phyloP scores from a whole-genome alignment of 1,284 basidiomycete genomes.

The Pascua sp. region DNA sequence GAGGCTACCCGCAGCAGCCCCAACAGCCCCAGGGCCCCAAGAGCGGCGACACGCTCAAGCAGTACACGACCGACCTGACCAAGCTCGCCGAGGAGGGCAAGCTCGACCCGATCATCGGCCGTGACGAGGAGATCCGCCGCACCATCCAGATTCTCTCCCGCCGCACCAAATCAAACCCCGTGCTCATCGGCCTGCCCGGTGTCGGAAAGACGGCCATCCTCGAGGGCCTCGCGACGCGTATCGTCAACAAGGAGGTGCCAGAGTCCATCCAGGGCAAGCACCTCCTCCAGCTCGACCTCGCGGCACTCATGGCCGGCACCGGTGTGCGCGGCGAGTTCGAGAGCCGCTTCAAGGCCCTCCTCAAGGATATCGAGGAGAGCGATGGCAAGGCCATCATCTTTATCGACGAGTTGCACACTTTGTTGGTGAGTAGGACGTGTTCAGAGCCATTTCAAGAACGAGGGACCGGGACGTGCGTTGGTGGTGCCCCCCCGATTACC shows the following conservation, averaged over 20 bases:
- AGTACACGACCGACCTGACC: slow-evolving; percentile 81
- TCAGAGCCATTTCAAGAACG: no score
- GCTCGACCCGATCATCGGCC: slow-evolving; percentile 82
- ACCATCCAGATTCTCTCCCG: slow-evolving; percentile 76
- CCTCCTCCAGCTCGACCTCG: slow-evolving; percentile 75
- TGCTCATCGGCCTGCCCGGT: slow-evolving; percentile 62
- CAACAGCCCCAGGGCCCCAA: slow-evolving; percentile 38
- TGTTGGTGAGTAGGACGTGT: slow-evolving; percentile 44
- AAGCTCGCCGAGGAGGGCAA: slow-evolving; percentile 77
- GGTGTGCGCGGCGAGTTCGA: slow-evolving; percentile 88
- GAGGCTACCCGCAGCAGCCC: slow-evolving; percentile 14
- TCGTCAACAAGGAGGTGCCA: slow-evolving; percentile 85
- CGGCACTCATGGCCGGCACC: slow-evolving; percentile 77
- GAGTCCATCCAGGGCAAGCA: slow-evolving; percentile 79
- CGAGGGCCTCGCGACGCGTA: slow-evolving; percentile 79
- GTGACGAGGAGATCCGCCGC: slow-evolving; percentile 85
- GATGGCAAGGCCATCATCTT: slow-evolving; percentile 68
- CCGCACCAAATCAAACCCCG: slow-evolving; percentile 82
- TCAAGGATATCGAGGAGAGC: slow-evolving; percentile 82
- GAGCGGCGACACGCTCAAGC: slow-evolving; percentile 77
- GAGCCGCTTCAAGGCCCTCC: slow-evolving; percentile 81
- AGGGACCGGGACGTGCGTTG: no score
- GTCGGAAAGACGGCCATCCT: slow-evolving; percentile 90
- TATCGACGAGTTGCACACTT: slow-evolving; percentile 76
- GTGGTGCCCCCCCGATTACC: no score